Percentiles rank a stretch among this genome's conserved stretches.
Evolutionary conservation across 331 rosid species (phyloP).

Genomic region (Dryas integrifolia): DNA sequence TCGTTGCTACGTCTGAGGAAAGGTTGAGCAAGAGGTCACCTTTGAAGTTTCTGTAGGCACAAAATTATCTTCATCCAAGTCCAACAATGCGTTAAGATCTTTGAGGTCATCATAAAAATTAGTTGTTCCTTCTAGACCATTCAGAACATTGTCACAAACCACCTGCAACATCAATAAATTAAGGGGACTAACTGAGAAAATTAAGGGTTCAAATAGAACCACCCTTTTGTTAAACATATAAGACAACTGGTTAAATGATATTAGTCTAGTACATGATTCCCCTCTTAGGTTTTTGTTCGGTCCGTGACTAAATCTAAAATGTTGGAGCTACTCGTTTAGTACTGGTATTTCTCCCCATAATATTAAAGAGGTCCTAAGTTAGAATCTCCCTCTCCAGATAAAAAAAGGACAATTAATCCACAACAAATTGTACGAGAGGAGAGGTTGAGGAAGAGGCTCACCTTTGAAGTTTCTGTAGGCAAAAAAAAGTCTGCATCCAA

Average conservation of each 20-base stretch:
- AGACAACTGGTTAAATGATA: background rate
- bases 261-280: too few relatives aligned
- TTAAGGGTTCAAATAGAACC: background rate
- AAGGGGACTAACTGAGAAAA: background rate
- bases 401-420: background rate
- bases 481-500: constrained; percentile 52
- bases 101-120: constrained; percentile 28
- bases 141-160: constrained; percentile 26
- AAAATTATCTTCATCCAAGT: constrained; percentile 36
- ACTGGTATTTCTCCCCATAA: too few relatives aligned
- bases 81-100: constrained; percentile 57
- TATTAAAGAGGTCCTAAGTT: too few relatives aligned
- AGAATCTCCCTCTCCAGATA: too few relatives aligned
- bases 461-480: constrained; percentile 39
- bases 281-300: too few relatives aligned
- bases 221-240: background rate
- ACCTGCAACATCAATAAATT: constrained; percentile 36
- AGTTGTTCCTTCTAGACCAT: constrained; percentile 33
- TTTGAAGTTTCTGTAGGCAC: constrained; percentile 44
- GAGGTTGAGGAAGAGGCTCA: constrained; percentile 2
- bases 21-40: constrained; percentile 11
- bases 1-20: background rate
- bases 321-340: too few relatives aligned
- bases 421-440: background rate
- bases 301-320: too few relatives aligned